Evolutionary conservation across 768 basidiomycete genomes (phyloP).

Genomic region (Tulasnella sp.): DNA sequence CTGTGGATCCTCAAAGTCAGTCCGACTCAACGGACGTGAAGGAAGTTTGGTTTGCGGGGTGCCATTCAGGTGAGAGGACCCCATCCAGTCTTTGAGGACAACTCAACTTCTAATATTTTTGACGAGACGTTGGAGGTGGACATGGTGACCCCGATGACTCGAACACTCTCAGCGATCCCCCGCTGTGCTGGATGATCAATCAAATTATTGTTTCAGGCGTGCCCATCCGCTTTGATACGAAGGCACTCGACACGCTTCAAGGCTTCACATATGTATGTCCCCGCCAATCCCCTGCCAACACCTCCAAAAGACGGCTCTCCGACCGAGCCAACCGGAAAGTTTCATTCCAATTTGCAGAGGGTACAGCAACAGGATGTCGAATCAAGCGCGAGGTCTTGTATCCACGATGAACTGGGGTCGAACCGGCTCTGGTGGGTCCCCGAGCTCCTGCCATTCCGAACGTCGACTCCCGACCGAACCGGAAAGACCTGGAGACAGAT

Average conservation of each 20-base stretch:
- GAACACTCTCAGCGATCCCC: slow-evolving; percentile 1
- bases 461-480: background rate
- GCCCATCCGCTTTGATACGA: background rate
- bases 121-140: background rate
- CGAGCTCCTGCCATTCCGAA: background rate
- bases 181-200: slow-evolving; percentile 1
- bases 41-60: slow-evolving; percentile 41
- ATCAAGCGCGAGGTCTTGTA: background rate
- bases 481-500: background rate
- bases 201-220: background rate
- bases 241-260: background rate
- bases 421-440: background rate
- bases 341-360: background rate
- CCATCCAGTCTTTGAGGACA: background rate
- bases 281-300: background rate
- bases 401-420: background rate
- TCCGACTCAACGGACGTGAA: slow-evolving; percentile 31
- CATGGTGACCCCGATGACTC: background rate
- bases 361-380: background rate
- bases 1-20: background rate
- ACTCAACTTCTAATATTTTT: background rate
- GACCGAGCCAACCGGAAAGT: background rate
- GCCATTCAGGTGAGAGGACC: slow-evolving; percentile 35
- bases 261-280: background rate
- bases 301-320: background rate